Conservation (phyloP, 163 green algal genomes). For the Chloroidium sp. region DNA sequence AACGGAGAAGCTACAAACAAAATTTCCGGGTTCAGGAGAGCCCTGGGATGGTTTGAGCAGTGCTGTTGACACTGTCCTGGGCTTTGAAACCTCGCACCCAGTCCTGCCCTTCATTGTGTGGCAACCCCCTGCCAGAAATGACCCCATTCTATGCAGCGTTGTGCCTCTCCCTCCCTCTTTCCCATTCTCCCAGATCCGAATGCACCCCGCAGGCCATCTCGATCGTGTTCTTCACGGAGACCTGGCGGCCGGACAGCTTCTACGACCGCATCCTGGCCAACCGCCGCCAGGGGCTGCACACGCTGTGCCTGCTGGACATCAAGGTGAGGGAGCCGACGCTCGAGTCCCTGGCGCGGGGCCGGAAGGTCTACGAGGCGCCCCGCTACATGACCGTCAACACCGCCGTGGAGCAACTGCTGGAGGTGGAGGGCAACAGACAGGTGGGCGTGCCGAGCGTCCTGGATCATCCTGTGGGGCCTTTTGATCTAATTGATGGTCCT, state of each 20-base stretch:
- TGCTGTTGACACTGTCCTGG: too few species aligned
- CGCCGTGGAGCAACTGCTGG: slow-evolving; percentile 84
- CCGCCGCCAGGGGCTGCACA: slow-evolving; percentile 76
- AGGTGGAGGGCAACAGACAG: slow-evolving; percentile 68
- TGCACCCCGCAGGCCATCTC: slow-evolving; percentile 58
- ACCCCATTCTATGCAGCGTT: too few species aligned
- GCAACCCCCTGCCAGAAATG: too few species aligned
- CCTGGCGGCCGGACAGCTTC: slow-evolving; percentile 91
- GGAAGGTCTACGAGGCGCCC: slow-evolving; percentile 79
- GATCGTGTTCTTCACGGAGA: slow-evolving; percentile 97
- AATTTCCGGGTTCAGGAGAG: too few species aligned
- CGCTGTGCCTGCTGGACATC: slow-evolving; percentile 93
- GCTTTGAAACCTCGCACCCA: too few species aligned
- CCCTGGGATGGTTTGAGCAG: too few species aligned
- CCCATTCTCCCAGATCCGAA: too few species aligned
- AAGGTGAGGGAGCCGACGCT: slow-evolving; percentile 90
- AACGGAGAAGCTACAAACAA: too few species aligned
- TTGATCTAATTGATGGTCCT: too few species aligned
- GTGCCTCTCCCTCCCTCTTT: too few species aligned
- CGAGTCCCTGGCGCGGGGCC: slow-evolving; percentile 69
- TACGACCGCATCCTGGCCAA: slow-evolving; percentile 91
- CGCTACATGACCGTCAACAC: slow-evolving; percentile 76
- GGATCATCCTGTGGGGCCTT: too few species aligned
- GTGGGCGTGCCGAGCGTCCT: slow-evolving; percentile 51
- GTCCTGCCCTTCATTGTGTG: too few species aligned